These are phyloP conservation scores for Cyclotella choctawhatcheeana DNA, from an alignment of 108 stramenopile genomes.

Conservation along the genomic window DNA sequence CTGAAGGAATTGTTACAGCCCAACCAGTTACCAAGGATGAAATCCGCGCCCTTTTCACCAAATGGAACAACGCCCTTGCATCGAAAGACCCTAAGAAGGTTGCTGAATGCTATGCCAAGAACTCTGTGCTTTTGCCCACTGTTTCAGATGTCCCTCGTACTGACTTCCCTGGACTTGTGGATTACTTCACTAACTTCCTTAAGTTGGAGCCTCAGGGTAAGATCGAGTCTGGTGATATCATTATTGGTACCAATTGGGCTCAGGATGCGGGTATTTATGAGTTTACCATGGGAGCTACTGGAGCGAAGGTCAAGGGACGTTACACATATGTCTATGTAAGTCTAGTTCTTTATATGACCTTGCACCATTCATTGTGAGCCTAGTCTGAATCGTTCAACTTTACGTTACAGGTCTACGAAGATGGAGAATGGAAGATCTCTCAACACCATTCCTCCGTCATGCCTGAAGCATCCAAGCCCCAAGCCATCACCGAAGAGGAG, in stretches of 20 bases:
- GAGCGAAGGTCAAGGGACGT: slow-evolving; percentile 5
- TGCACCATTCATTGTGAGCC: slow-evolving; percentile 69
- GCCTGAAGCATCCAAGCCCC: slow-evolving; percentile 56
- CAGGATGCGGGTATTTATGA: slow-evolving; percentile 14
- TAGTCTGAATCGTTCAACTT: slow-evolving; percentile 61
- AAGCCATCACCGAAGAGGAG: slow-evolving; percentile 50
- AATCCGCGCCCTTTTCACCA: slow-evolving; percentile 43
- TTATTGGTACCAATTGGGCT: slow-evolving; percentile 37
- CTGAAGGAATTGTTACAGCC: slow-evolving; percentile 8
- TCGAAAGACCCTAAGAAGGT: slow-evolving; percentile 24
- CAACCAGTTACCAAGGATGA: slow-evolving; percentile 1
- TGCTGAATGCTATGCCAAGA: not conserved
- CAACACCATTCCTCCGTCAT: slow-evolving; percentile 76
- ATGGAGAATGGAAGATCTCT: slow-evolving; percentile 74
- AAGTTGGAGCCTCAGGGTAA: slow-evolving; percentile 47
- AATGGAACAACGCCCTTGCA: slow-evolving; percentile 56
- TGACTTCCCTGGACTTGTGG: slow-evolving; percentile 35
- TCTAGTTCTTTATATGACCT: too few species aligned
- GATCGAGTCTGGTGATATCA: slow-evolving; percentile 27
- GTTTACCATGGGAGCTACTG: slow-evolving; percentile 9
- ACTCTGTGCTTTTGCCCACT: not conserved
- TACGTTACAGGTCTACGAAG: slow-evolving; percentile 67
- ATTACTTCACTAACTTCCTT: slow-evolving; percentile 24
- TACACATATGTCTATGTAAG: slow-evolving; percentile 7
- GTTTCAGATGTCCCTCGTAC: slow-evolving; percentile 13